Percentiles rank a stretch among this genome's conserved stretches.
Conservation (phyloP, 2,329 filamentous ascomycete genomes). For the Arthrobotrys pseudoclavata region DNA sequence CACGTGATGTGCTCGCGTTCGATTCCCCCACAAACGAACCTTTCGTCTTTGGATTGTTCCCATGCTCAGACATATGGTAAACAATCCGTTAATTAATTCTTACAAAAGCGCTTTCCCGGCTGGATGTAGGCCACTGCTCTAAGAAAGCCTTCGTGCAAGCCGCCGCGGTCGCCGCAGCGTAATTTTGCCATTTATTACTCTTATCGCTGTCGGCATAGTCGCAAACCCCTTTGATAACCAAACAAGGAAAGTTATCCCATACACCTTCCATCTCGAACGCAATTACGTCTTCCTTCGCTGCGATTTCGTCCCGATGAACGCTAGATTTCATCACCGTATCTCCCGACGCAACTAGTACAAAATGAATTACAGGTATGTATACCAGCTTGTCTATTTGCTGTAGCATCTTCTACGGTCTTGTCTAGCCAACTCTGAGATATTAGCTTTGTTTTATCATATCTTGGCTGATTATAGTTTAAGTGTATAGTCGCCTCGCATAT, state of each 20-base stretch:
- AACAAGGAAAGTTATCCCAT: slow-evolving; percentile 64
- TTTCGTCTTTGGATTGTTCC: no score
- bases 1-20: no score
- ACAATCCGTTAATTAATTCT: background rate
- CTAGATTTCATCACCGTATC: slow-evolving; percentile 59
- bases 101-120: background rate
- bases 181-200: slow-evolving; percentile 62
- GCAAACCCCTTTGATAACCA: slow-evolving; percentile 67
- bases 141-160: slow-evolving; percentile 61
- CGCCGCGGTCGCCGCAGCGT: slow-evolving; percentile 64
- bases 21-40: no score
- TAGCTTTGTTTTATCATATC: slow-evolving; percentile 61
- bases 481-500: slow-evolving; percentile 62
- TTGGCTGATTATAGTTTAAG: slow-evolving; percentile 61
- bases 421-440: background rate
- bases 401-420: background rate
- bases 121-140: background rate
- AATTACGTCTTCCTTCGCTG: slow-evolving; percentile 34
- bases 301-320: slow-evolving; percentile 46
- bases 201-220: slow-evolving; percentile 68
- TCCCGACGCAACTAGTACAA: slow-evolving; percentile 67
- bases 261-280: slow-evolving; percentile 65
- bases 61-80: no score
- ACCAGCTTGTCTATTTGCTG: background rate
- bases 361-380: slow-evolving; percentile 64